phyloP scores from a whole-genome alignment of 164 flowering plant species.

The Protea cynaroides region DNA sequence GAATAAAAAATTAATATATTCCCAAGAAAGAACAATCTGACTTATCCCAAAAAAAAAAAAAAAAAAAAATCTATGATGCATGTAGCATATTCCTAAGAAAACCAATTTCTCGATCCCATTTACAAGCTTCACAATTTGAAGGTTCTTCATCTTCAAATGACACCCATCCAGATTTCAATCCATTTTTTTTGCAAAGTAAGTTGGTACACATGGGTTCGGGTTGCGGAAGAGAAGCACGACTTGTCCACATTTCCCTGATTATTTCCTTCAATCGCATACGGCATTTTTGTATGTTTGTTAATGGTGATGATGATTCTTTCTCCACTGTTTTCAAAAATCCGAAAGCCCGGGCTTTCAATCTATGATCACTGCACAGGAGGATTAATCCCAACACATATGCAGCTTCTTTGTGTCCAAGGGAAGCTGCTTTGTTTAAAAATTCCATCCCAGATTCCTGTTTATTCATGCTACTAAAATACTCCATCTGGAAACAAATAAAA shows the following conservation, averaged over 20 bases:
- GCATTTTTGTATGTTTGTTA: not conserved
- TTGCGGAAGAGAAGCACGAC: not conserved
- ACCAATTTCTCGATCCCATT: not conserved
- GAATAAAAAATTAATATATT: no score
- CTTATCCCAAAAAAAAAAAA: no score
- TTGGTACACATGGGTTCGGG: not conserved
- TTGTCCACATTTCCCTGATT: conserved; percentile 2
- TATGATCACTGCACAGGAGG: not conserved
- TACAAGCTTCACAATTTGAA: conserved; percentile 1
- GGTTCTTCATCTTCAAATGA: not conserved
- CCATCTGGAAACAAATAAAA: conserved; percentile 4
- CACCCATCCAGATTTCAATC: not conserved
- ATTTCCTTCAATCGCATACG: not conserved
- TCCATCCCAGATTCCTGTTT: conserved; percentile 2
- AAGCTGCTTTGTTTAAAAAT: conserved; percentile 4
- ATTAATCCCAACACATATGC: conserved; percentile 13
- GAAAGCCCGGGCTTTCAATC: not conserved
- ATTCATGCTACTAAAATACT: conserved; percentile 2
- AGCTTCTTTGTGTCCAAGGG: conserved; percentile 7
- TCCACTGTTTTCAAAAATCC: not conserved
- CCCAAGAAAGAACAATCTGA: no score
- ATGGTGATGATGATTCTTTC: not conserved
- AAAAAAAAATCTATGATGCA: not conserved
- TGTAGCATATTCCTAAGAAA: conserved; percentile 4
- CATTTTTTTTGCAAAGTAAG: not conserved